Evolutionary conservation across 108 stramenopile genomes (phyloP).

Genomic region (Fistulifera pelliculosa): DNA sequence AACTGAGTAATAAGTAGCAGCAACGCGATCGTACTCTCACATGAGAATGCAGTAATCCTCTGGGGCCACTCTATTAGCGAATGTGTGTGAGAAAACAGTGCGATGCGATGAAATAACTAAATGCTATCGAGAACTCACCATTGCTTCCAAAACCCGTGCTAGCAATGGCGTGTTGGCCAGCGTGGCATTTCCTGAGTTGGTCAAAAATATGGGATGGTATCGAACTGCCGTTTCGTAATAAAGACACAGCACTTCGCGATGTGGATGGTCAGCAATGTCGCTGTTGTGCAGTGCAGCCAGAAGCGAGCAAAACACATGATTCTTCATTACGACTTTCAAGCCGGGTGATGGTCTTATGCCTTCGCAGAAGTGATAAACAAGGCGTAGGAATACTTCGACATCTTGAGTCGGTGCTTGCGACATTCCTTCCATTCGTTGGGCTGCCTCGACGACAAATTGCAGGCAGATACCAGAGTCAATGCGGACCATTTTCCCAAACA

Average conservation of each 20-base stretch:
- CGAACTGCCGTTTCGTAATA: slow-evolving; percentile 68
- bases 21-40: slow-evolving; percentile 44
- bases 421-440: slow-evolving; percentile 17
- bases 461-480: slow-evolving; percentile 36
- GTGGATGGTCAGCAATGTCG: slow-evolving; percentile 48
- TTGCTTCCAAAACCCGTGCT: slow-evolving; percentile 34
- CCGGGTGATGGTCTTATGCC: slow-evolving; percentile 68
- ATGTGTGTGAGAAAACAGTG: too few species aligned
- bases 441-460: slow-evolving; percentile 32
- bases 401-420: slow-evolving; percentile 32
- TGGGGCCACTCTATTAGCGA: slow-evolving; percentile 18
- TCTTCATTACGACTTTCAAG: slow-evolving; percentile 43
- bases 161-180: slow-evolving; percentile 13
- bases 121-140: slow-evolving; percentile 6
- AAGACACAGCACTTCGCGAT: slow-evolving; percentile 43
- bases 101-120: too few species aligned
- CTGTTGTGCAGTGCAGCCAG: slow-evolving; percentile 46
- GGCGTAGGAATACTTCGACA: slow-evolving; percentile 48
- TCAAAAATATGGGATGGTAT: slow-evolving; percentile 35
- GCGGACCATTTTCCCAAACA: slow-evolving; percentile 48
- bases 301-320: slow-evolving; percentile 46
- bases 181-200: slow-evolving; percentile 24
- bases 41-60: slow-evolving; percentile 52
- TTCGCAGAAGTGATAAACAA: slow-evolving; percentile 68
- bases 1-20: slow-evolving; percentile 48